Conservation (phyloP, 768 basidiomycete genomes). For the Chalciporus sphaerocephalus region DNA sequence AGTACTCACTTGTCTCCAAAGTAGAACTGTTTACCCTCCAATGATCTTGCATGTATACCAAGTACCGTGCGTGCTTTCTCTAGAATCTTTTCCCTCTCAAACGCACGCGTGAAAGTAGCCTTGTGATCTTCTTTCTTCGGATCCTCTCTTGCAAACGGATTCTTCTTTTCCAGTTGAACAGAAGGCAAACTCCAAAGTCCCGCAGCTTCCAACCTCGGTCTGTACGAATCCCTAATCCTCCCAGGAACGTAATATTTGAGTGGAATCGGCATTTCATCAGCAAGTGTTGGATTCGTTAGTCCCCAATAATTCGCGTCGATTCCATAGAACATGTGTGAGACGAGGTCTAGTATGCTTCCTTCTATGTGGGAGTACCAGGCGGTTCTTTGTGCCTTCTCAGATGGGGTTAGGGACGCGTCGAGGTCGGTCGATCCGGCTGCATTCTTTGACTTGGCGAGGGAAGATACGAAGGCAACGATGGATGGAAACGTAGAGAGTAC, state of each 20-base stretch:
- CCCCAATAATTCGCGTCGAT: conserved; percentile 57
- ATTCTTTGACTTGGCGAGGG: conserved; percentile 36
- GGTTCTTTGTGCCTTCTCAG: conserved; percentile 48
- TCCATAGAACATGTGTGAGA: conserved; percentile 61
- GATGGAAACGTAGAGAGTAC: conserved; percentile 49
- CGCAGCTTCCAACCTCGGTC: conserved; percentile 53
- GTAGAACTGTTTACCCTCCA: conserved; percentile 49
- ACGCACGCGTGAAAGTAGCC: conserved; percentile 46
- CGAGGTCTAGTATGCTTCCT: conserved; percentile 61
- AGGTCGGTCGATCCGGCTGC: conserved; percentile 37
- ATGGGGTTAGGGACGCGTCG: conserved; percentile 43
- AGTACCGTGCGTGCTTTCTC: conserved; percentile 56
- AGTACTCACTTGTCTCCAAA: conserved; percentile 45
- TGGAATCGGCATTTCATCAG: conserved; percentile 56
- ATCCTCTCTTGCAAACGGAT: conserved; percentile 32
- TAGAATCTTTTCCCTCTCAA: conserved; percentile 62
- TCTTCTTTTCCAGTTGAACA: conserved; percentile 37
- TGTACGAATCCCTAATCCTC: conserved; percentile 55
- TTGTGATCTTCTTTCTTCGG: conserved; percentile 34
- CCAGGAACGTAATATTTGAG: conserved; percentile 71
- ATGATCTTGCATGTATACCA: conserved; percentile 53
- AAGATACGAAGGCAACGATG: conserved; percentile 62
- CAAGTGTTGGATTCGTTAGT: conserved; percentile 52
- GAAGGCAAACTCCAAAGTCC: conserved; percentile 56
- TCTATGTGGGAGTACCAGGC: conserved; percentile 69